Evolutionary conservation across 305 asterid genomes (phyloP).

Genomic region (Salvia sclarea): DNA sequence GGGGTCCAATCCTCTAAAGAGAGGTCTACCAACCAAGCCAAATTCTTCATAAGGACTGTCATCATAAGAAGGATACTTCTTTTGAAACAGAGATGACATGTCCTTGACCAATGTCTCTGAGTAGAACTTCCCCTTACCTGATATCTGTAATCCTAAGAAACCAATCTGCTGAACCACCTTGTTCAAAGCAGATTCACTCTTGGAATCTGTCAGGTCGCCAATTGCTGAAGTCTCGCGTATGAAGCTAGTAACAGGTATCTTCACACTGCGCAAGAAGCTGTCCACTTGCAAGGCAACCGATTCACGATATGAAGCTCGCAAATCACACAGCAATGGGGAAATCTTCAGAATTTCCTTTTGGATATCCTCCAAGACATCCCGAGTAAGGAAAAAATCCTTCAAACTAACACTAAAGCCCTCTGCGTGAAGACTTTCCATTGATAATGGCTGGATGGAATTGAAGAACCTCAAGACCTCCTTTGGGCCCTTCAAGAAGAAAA

Average conservation of each 20-base stretch:
- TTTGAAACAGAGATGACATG: constrained; percentile 59
- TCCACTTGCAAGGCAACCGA: constrained; percentile 66
- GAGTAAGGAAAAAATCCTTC: constrained; percentile 65
- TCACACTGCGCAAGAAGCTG: constrained; percentile 54
- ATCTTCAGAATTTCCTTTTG: constrained; percentile 54
- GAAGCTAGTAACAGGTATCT: constrained; percentile 59
- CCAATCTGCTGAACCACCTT: constrained; percentile 97
- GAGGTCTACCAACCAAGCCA: constrained; percentile 80
- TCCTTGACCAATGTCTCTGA: constrained; percentile 68
- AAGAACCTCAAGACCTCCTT: constrained; percentile 72
- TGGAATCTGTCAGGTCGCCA: constrained; percentile 70
- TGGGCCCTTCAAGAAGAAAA: constrained; percentile 86
- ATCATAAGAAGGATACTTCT: constrained; percentile 65
- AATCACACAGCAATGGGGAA: constrained; percentile 46
- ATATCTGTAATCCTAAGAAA: constrained; percentile 74
- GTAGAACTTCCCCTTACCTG: constrained; percentile 73
- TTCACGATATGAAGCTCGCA: constrained; percentile 60
- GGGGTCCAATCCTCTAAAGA: constrained; percentile 86
- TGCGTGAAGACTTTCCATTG: constrained; percentile 75
- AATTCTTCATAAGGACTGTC: constrained; percentile 67
- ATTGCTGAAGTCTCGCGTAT: constrained; percentile 64
- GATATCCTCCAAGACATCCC: constrained; percentile 48
- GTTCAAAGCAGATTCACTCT: constrained; percentile 86
- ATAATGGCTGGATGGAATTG: constrained; percentile 68
- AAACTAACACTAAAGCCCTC: constrained; percentile 81